Evolutionary conservation across 1,139 yeast species (phyloP).

Genomic region (Nakaseomyces kungkrabaensis): DNA sequence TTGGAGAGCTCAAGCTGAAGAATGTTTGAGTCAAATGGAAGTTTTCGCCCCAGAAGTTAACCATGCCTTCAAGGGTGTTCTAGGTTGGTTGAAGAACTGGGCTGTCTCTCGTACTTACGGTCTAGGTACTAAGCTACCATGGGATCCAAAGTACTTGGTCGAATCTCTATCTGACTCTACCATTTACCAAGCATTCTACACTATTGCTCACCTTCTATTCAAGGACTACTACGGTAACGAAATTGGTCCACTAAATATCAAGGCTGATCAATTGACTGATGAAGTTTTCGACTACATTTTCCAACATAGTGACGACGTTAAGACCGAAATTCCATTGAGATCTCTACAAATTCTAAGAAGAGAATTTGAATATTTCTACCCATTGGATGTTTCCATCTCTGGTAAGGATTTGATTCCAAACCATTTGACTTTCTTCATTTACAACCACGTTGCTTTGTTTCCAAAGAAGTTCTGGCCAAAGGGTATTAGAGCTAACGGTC

Average conservation of each 20-base stretch:
- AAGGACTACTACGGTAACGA: constrained; percentile 75
- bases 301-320: constrained; percentile 54
- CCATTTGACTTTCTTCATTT: constrained; percentile 91
- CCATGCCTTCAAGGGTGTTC: constrained; percentile 87
- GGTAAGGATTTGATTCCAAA: constrained; percentile 97
- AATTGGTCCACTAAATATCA: constrained; percentile 62
- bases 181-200: constrained; percentile 90
- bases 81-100: constrained; percentile 98
- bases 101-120: constrained; percentile 97
- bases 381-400: constrained; percentile 80
- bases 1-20: constrained; percentile 83
- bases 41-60: constrained; percentile 77
- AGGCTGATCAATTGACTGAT: constrained; percentile 80
- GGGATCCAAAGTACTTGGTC: constrained; percentile 91
- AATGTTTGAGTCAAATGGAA: constrained; percentile 68
- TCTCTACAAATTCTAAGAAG: constrained; percentile 70
- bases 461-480: constrained; percentile 86
- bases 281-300: constrained; percentile 91
- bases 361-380: constrained; percentile 93
- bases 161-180: constrained; percentile 97
- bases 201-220: constrained; percentile 80
- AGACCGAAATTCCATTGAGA: constrained; percentile 53
- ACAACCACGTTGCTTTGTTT: constrained; percentile 87
- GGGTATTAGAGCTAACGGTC: constrained; percentile 94
- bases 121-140: constrained; percentile 89